Evolutionary conservation across 2,329 filamentous ascomycete species (phyloP), one percentile per base, ranked within the genome.

Genomic region (Aureobasidium sp.): DNA sequence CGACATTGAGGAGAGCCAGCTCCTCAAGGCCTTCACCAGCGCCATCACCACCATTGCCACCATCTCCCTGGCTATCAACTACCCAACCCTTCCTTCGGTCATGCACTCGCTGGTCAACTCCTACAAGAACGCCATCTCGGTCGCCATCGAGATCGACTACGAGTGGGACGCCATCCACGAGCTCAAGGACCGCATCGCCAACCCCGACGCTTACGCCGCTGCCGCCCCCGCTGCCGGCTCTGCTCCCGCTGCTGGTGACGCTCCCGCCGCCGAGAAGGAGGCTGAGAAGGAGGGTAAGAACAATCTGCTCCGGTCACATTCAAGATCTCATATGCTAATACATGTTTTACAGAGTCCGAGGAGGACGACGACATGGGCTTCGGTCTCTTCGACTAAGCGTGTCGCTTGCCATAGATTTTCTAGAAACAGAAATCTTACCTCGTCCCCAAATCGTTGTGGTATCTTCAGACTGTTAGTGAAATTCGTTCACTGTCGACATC

Each of bases 181-280:
- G 81, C 89, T 99, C 82, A 99, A 99, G 89, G 94, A 99, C 83
- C 91, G 94, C 78, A 97, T 99, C 74, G 91, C 91, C 81, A 97
- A 99, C 87, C 95, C 95, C 71, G 94, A 99, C 62, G 91, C 91
- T 62, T 99, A 97, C 78, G 94, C 93, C 68, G 77, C 90, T 53
- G 82, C 92, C 68, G 91, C 88, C 68, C 91, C 93, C 63, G 85
- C 76, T 67, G 88, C 87, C 62, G 82, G 81, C 64, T 80, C 84
- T 62, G 79, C 79, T 59, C 75, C 78, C 52, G 77, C 78, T 64
- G 79, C 78, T 66, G 78, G 76, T 61, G 82, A 79, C 66, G 80
- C 77, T 61, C 80, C 77, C 56, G 79, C 78, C 60, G 77, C 78
- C 63, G 79, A 79, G 62, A 77, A 78, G 60, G 80, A 81, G 66